phyloP scores from a whole-genome alignment of 208 protist species.

The Trichomonas tenax region DNA sequence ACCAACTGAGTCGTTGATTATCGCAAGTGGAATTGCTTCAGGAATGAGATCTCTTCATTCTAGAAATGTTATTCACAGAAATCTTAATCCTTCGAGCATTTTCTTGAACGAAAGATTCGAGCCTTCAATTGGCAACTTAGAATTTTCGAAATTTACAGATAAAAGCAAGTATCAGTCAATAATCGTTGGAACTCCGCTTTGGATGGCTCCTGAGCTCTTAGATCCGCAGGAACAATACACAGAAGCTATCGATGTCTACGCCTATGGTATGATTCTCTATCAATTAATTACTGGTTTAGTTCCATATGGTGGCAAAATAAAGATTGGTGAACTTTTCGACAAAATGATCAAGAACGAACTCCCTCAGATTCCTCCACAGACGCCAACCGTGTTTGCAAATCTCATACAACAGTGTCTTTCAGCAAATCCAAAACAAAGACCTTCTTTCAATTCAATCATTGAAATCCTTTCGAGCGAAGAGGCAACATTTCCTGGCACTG shows the following conservation, averaged over 20 bases:
- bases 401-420: neutral
- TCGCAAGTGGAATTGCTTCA: neutral
- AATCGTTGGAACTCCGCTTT: neutral
- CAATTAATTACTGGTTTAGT: neutral
- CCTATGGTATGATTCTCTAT: neutral
- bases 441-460: neutral
- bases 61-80: neutral
- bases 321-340: neutral
- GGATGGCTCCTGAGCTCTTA: neutral
- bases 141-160: neutral
- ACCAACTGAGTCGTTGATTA: neutral
- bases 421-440: neutral
- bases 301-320: neutral
- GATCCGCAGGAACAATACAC: neutral
- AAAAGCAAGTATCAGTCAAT: neutral
- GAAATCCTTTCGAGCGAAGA: neutral
- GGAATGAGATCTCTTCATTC: neutral
- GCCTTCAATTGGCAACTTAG: neutral
- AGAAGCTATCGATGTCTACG: neutral
- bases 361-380: neutral
- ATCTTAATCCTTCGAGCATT: neutral
- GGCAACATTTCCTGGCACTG: neutral
- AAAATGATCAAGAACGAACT: neutral
- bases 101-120: neutral
- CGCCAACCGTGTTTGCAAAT: neutral